Evolutionary conservation across 371 early-diverging fungal species (phyloP), one percentile per base, ranked within the genome.

Genomic region (Mycotypha africana): DNA sequence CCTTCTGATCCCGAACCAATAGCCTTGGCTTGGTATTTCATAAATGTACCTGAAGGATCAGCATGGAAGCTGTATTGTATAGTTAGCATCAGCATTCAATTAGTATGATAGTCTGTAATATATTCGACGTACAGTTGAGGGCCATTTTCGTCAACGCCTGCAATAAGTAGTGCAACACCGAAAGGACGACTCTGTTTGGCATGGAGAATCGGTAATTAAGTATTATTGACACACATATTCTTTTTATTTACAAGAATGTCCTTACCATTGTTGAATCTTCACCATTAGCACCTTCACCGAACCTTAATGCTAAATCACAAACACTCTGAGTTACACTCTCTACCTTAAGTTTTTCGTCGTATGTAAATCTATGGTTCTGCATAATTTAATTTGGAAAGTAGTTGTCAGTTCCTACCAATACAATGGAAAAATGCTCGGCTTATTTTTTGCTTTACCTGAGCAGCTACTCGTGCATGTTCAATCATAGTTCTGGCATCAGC

Each of bases 1-100:
- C 98, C 99, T 72, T 99, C 99, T 6, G 93, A 92, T 28, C 99
- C 99, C 22, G 97, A 90, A 38, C 98, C 98, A 45, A 98, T 96
- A n/a, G 98, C 95, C 65, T 95, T 95, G 21, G 97, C 96, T 42
- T 92, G 81, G 62, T 86, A 95, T 49, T 84, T 81, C 58, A 89
- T 84, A 62, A 92, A 95, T 32, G 96, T 94, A 45, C 98, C 98
- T 21, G 95, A 94, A 20, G 98, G 96, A 70, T 98, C 98, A 32
- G 95, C 83, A 65, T 93, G 93, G 78, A 71, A 93, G 24, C 91
- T 92, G 54, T 14, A 51, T 10, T 2, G n/a, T 22, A 23, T 24
- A 16, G 31, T n/a, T n/a, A n/a, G n/a, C n/a, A n/a, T n/a, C n/a
- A n/a, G n/a, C n/a, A n/a, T n/a, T n/a, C n/a, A 28, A n/a, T 32